Conservation (phyloP, 495 filamentous ascomycete genomes). For the Pyrenula aspistea region DNA sequence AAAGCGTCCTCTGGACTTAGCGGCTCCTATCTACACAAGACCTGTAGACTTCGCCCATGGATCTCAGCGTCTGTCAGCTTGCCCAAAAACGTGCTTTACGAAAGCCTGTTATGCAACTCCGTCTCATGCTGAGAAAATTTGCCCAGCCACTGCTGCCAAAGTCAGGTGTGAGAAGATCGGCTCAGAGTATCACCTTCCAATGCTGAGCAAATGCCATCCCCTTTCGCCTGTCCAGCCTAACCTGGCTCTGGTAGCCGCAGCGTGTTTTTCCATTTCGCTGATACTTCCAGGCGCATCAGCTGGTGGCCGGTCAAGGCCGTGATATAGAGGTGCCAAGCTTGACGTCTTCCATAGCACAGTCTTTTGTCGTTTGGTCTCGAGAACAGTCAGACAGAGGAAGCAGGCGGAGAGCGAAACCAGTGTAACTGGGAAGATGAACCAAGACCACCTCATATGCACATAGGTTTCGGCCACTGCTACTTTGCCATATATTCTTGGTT, state of each 20-base stretch:
- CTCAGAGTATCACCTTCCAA: not conserved
- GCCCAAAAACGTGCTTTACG: too few relatives aligned
- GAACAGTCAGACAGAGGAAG: not conserved
- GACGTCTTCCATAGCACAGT: not conserved
- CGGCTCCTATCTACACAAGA: too few relatives aligned
- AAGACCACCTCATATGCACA: not conserved
- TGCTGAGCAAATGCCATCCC: not conserved
- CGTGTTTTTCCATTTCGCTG: not conserved
- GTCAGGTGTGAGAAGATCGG: too few relatives aligned
- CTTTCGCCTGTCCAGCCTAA: not conserved
- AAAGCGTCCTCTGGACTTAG: too few relatives aligned
- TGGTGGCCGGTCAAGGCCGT: not conserved
- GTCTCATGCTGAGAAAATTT: too few relatives aligned
- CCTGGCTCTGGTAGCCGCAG: not conserved
- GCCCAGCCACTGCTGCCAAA: too few relatives aligned
- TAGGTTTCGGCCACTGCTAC: not conserved
- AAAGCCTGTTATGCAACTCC: too few relatives aligned
- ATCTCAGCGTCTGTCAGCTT: too few relatives aligned
- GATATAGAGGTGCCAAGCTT: not conserved
- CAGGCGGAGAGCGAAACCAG: not conserved
- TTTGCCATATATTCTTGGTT: not conserved
- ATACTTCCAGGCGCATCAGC: not conserved
- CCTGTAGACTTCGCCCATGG: too few relatives aligned
- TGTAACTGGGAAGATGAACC: not conserved
- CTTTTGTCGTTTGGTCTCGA: not conserved